Percentiles rank a stretch among this genome's conserved stretches.
Conservation (phyloP, 371 early-diverging fungal genomes). For the Syncephalis fuscata region DNA sequence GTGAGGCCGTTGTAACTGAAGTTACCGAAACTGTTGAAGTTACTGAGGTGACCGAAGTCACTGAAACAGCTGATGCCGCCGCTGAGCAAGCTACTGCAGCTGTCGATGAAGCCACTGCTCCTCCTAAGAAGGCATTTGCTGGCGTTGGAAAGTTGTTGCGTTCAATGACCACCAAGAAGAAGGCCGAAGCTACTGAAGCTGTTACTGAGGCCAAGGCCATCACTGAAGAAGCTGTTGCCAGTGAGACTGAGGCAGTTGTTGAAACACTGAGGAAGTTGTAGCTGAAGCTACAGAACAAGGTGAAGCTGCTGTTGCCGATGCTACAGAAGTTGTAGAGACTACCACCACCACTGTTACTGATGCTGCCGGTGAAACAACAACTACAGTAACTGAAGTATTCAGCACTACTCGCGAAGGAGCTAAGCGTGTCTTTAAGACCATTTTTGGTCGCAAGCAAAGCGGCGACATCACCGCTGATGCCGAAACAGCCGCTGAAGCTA, state of each 20-base stretch:
- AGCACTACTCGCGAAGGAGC: no score
- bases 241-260: no score
- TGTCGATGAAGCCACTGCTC: background rate
- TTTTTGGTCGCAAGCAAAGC: no score
- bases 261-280: background rate
- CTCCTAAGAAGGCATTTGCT: background rate
- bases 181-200: background rate
- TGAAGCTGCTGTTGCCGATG: background rate
- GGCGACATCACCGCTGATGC: no score
- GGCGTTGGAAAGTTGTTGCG: background rate
- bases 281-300: background rate
- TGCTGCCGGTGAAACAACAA: no score
- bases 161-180: slow-evolving; percentile 1
- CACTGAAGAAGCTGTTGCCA: background rate
- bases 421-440: no score
- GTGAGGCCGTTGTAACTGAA: background rate
- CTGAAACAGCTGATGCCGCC: background rate
- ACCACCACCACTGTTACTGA: background rate
- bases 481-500: no score
- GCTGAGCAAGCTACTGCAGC: slow-evolving; percentile 1
- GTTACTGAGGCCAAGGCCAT: background rate
- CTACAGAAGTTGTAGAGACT: background rate
- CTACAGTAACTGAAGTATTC: no score
- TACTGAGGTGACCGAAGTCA: no score
- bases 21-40: background rate